Evolutionary conservation across 148 eudicot species (phyloP), one percentile per base, ranked within the genome.

Genomic region (Oxyria digyna): DNA sequence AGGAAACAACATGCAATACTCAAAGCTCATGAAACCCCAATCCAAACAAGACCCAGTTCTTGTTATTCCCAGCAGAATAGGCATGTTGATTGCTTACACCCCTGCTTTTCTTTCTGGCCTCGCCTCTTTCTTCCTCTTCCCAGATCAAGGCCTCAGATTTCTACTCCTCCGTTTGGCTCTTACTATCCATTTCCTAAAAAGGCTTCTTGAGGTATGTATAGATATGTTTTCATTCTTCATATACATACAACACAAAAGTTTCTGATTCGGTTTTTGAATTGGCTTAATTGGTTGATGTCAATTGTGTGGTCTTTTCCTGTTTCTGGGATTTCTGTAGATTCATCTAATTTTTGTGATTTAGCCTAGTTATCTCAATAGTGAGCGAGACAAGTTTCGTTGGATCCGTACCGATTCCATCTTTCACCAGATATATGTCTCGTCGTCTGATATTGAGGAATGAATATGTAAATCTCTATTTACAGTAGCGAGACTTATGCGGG

Each of bases 151-250:
- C 8, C 17, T 81, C 1, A 70, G 84, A 71, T 84, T 84, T 73
- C 23, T 74, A n/a, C 50, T 84, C 75, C 69, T 84, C 29, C 62
- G 78, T 31, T 73, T 35, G 50, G 71, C 81, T 68, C 81, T 84
- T 23, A 78, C 80, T 17, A 8, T 74, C 42, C 87, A 84, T 68
- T 84, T 78, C 62, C 75, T 83, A 27, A 83, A 83, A 62, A 76
- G 87, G 77, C 70, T 81, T 0, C 75, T 81, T 54, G 87, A 84
- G 87, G 84, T 80, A 71, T n/a, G n/a, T n/a, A n/a, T n/a, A n/a
- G n/a, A n/a, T n/a, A n/a, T n/a, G n/a, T n/a, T n/a, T 35, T 35
- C 38, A 35, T 35, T 35, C 38, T 35, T 35, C 6, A 35, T 35
- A 35, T 35, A n/a, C n/a, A n/a, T n/a, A n/a, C 38, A 35, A 35